phyloP scores from a whole-genome alignment of 1,284 basidiomycete genomes.

The Ceratobasidium papillatum region DNA sequence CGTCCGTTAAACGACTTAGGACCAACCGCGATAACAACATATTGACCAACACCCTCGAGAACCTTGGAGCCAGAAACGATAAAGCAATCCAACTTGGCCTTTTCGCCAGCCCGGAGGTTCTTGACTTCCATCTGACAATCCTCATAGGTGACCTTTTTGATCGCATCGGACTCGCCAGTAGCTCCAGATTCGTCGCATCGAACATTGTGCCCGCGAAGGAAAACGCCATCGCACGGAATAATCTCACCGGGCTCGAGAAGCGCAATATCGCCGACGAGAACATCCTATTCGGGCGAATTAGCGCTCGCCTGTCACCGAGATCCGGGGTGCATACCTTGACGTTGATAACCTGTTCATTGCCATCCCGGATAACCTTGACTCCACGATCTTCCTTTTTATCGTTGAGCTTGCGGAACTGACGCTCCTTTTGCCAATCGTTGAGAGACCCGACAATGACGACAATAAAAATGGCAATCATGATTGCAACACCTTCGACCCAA shows the following conservation, averaged over 20 bases:
- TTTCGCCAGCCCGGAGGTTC: constrained; percentile 50
- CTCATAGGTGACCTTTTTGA: constrained; percentile 84
- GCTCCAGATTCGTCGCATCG: constrained; percentile 96
- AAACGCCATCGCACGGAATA: constrained; percentile 94
- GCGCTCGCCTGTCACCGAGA: background rate
- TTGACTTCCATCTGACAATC: constrained; percentile 67
- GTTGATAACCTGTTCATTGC: constrained; percentile 81
- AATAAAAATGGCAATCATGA: constrained; percentile 87
- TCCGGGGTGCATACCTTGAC: constrained; percentile 64
- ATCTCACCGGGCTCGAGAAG: constrained; percentile 95
- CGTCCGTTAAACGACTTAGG: constrained; percentile 93
- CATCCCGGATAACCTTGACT: constrained; percentile 90
- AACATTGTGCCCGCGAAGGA: constrained; percentile 91
- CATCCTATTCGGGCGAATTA: constrained; percentile 63
- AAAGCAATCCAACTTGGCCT: constrained; percentile 87
- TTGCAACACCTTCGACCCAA: constrained; percentile 99
- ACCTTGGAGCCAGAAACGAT: constrained; percentile 94
- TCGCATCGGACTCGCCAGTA: constrained; percentile 95
- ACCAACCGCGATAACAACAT: constrained; percentile 93
- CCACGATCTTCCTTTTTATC: constrained; percentile 95
- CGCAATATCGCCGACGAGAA: constrained; percentile 94
- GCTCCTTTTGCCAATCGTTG: constrained; percentile 98
- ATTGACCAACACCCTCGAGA: constrained; percentile 92
- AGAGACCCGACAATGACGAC: constrained; percentile 89
- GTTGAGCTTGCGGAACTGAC: constrained; percentile 91